Base-by-base conservation (phyloP, 305 asterid species). In the Solanum hybrid region DNA sequence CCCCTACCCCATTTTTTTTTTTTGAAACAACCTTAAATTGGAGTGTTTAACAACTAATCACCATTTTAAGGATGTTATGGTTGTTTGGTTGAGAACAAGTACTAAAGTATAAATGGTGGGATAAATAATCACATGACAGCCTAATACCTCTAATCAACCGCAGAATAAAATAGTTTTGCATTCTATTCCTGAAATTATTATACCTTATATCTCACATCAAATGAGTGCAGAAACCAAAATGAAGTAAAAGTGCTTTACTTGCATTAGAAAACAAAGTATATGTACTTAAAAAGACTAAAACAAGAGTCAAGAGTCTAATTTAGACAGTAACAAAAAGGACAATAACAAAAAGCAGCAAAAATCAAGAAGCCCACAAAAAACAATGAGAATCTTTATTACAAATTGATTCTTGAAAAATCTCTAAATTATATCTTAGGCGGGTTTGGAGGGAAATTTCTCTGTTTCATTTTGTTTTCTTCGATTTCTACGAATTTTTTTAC, bases 311-410 rank as follows among this genome's bases (percentile, higher is more conserved):
- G 72, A 64, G 27, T 19, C 72, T 60, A 60, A 22, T 60, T 60
- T 60, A 42, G 71, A 42, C 34, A 38, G 86, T 82, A 85, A 85
- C 45, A 78, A 64, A 51, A 64, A 88, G 75, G 51, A 32, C 85
- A 78, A 77, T 51, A 88, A 5, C 36, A 71, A 15, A 87, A 86
- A 73, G 82, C 56, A 88, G 86, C 56, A 88, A 78, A 80, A 89
- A 80, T 87, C 86, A 31, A 75, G 80, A 86, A 37, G 31, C 85
- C 86, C 91, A 78, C 89, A 86, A 82, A 92, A 80, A 81, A 90
- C 89, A 85, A 91, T 72, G 90, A 91, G 90, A 91, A 90, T 90
- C 92, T 91, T 87, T 88, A 89, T 87, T 89, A 90, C 90, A 88
- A 82, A 26, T 87, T 36, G 38, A 75, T 42, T 77, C 85, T 88